Conservation (phyloP, 2,329 filamentous ascomycete genomes). For the Calonectria hawksworthii region DNA sequence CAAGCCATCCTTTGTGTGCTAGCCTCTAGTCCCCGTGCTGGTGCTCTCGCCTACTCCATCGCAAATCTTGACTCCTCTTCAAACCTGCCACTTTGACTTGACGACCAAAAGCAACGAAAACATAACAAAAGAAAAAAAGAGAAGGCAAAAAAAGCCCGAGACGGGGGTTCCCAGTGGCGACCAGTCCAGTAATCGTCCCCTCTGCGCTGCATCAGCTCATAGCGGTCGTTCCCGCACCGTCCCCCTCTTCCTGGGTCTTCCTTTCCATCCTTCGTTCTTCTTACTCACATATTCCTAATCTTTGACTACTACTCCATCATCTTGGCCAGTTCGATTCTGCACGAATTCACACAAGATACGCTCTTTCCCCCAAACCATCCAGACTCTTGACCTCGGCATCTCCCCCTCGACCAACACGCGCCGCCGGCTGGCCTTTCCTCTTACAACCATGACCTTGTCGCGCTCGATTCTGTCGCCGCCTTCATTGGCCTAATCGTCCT, state of each 20-base stretch:
- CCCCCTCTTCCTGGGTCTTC: slow-evolving; percentile 29
- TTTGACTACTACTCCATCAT: slow-evolving; percentile 21
- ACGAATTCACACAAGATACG: background rate
- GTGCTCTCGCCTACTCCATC: slow-evolving; percentile 9
- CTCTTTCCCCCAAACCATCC: background rate
- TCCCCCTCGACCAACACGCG: slow-evolving; percentile 35
- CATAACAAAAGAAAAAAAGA: slow-evolving; percentile 31
- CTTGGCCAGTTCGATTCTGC: slow-evolving; percentile 11
- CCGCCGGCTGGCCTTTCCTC: slow-evolving; percentile 40
- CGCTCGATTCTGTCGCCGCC: slow-evolving; percentile 47
- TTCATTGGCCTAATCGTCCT: slow-evolving; percentile 47
- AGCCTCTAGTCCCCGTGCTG: slow-evolving; percentile 14
- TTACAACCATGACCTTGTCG: slow-evolving; percentile 50
- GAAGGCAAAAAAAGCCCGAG: slow-evolving; percentile 28
- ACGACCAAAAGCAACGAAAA: slow-evolving; percentile 27
- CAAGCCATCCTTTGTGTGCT: slow-evolving; percentile 19
- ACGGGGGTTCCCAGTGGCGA: slow-evolving; percentile 45
- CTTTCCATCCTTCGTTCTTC: slow-evolving; percentile 28
- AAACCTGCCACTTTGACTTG: slow-evolving; percentile 3
- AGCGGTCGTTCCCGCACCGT: slow-evolving; percentile 42
- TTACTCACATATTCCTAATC: slow-evolving; percentile 25
- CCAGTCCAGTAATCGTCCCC: slow-evolving; percentile 38
- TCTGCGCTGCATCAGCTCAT: slow-evolving; percentile 45
- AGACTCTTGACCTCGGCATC: slow-evolving; percentile 7
- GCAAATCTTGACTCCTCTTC: slow-evolving; percentile 10